A percentile compares a stretch with the other conserved stretches of the same genome.
Evolutionary conservation across 768 basidiomycete species (phyloP).

Genomic region (Calvatia gigantea): DNA sequence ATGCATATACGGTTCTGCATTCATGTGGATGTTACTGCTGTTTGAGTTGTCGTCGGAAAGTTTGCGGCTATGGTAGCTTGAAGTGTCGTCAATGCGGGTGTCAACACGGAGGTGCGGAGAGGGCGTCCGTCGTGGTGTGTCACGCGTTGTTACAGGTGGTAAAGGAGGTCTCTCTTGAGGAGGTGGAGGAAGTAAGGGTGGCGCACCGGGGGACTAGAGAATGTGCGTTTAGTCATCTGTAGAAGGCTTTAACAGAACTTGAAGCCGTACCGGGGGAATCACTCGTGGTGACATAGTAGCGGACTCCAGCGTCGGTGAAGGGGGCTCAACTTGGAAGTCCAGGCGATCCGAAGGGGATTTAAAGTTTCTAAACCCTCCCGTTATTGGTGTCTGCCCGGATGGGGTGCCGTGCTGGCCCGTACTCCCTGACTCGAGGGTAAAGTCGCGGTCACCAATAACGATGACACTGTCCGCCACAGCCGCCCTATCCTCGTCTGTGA

Average conservation of each 20-base stretch:
- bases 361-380: not conserved
- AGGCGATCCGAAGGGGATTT: not conserved
- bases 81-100: not conserved
- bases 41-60: not conserved
- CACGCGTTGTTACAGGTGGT: not conserved
- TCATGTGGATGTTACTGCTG: not conserved
- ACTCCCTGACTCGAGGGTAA: constrained; percentile 12
- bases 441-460: constrained; percentile 12
- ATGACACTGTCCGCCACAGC: constrained; percentile 11
- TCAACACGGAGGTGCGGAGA: not conserved
- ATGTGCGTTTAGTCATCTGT: not conserved
- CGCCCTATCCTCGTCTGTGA: constrained; percentile 12
- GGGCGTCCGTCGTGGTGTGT: constrained; percentile 4
- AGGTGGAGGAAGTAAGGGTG: constrained; percentile 9
- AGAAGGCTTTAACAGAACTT: no score
- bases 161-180: constrained; percentile 6
- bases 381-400: not conserved
- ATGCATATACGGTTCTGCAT: not conserved
- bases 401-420: constrained; percentile 12
- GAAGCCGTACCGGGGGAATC: constrained; percentile 1
- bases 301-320: constrained; percentile 3
- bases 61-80: not conserved
- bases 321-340: constrained; percentile 6
- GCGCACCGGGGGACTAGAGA: constrained; percentile 6
- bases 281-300: not conserved